phyloP scores from a whole-genome alignment of 2,329 filamentous ascomycete species.

The Cladosporium sp. region DNA sequence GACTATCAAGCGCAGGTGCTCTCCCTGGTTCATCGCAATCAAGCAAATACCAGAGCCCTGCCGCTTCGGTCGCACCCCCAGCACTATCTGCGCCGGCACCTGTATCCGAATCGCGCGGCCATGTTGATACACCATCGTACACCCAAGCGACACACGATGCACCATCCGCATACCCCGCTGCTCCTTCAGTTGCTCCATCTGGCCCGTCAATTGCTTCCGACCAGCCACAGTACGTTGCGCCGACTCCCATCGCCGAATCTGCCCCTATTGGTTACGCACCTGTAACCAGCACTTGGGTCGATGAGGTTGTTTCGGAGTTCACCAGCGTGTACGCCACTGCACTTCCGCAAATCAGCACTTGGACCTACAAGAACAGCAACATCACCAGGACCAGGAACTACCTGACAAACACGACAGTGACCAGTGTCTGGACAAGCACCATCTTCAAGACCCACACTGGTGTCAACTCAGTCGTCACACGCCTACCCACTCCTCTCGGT shows the following conservation, averaged over 20 bases:
- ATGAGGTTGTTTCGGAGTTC: conserved; percentile 11
- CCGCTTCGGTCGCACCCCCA: conserved; percentile 2
- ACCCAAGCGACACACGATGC: background rate
- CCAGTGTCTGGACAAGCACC: conserved; percentile 10
- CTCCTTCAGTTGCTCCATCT: background rate
- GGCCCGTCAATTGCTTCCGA: background rate
- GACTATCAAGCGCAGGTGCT: background rate
- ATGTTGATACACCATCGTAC: background rate
- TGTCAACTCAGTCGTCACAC: background rate
- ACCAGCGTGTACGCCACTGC: conserved; percentile 12
- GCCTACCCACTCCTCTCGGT: conserved; percentile 5
- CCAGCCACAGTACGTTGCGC: background rate
- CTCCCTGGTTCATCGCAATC: background rate
- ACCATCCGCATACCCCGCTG: background rate
- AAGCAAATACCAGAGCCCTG: background rate
- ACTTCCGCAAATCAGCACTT: conserved; percentile 1
- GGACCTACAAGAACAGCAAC: conserved; percentile 18
- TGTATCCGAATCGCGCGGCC: background rate
- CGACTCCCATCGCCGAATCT: background rate
- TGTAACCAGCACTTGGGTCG: conserved; percentile 1
- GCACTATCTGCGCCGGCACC: background rate
- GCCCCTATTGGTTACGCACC: background rate
- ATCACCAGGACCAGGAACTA: conserved; percentile 15
- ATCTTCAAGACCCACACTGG: background rate
- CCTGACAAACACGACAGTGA: conserved; percentile 14